A percentile compares a stretch with the other conserved stretches of the same genome.
phyloP scores from a whole-genome alignment of 768 basidiomycete genomes.

The Dioszegia hungarica region DNA sequence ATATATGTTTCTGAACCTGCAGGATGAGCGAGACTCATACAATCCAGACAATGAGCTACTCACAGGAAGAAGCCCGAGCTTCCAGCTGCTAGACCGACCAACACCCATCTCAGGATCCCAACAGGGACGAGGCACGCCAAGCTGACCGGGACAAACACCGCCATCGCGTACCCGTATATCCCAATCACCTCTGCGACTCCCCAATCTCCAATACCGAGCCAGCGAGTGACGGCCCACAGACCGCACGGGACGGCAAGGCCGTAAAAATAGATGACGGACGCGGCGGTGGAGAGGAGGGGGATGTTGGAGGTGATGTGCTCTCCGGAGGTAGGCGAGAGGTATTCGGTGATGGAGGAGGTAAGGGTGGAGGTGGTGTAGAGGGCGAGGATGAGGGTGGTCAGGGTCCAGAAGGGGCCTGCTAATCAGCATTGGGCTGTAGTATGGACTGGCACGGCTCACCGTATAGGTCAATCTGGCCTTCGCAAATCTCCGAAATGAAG shows the following conservation, averaged over 20 bases:
- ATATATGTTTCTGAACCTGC: conserved; percentile 57
- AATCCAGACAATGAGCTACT: too few relatives aligned
- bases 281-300: conserved; percentile 72
- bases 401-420: conserved; percentile 89
- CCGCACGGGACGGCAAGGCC: conserved; percentile 73
- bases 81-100: conserved; percentile 66
- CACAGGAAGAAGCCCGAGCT: conserved; percentile 83
- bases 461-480: conserved; percentile 47
- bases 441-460: conserved; percentile 24
- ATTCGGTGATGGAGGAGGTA: conserved; percentile 78
- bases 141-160: conserved; percentile 44
- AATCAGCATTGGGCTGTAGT: conserved; percentile 52
- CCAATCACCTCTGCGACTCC: conserved; percentile 64
- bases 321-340: conserved; percentile 53
- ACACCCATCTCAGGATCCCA: conserved; percentile 72
- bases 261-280: conserved; percentile 73
- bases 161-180: conserved; percentile 52
- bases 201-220: conserved; percentile 85
- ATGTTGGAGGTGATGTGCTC: conserved; percentile 56
- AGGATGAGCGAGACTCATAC: not conserved
- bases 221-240: conserved; percentile 79
- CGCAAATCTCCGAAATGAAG: conserved; percentile 45
- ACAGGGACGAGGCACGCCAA: conserved; percentile 76
- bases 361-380: conserved; percentile 92
- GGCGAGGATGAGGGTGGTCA: conserved; percentile 87